Evolutionary conservation across 2,329 filamentous ascomycete genomes (phyloP), one percentile per base, ranked within the genome.

Genomic region (Arthrobotrys megalospora): DNA sequence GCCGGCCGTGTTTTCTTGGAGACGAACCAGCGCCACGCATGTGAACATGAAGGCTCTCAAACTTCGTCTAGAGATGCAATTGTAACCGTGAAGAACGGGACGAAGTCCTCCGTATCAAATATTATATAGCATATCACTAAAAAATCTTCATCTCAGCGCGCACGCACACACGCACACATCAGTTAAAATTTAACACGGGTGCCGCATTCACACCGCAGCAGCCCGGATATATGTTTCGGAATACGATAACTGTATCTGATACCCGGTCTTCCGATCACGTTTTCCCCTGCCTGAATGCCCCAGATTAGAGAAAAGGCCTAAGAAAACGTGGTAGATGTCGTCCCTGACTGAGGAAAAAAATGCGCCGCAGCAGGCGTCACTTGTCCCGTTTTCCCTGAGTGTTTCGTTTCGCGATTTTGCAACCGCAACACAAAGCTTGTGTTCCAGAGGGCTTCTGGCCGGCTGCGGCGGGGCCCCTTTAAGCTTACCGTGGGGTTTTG

Each of bases 371-470:
- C 12, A 62, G 36, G 68, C 68, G 69, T 43, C 50, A 48, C 69
- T 38, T 38, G 60, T 73, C 60, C 60, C 50, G 69, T 66, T 28
- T n/a, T 60, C 34, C n/a, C 58, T 66, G 73, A 77, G 73, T 77
- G 73, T 77, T 77, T 77, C 66, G 73, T 77, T 77, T 77, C 73
- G 66, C 48, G 60, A 63, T 55, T 65, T 52, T 16, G 24, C 38
- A 55, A 53, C 36, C 38, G 48, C 69, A 73, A 66, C 69, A 50
- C 60, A 72, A 48, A 32, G 3, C 47, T 34, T 10, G n/a, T 19
- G 60, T 65, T 65, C 43, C 45, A 62, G 24, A 65, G 47, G 43
- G 24, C 34, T 41, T 50, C 58, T 32, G 36, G 60, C 16, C 36
- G 55, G 34, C 28, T 60, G 55, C 55, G 55, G 55, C 34, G 36